These are phyloP conservation scores for Rhododendron kiyosumense DNA, from an alignment of 148 eudicot species.

Conservation along the genomic window DNA sequence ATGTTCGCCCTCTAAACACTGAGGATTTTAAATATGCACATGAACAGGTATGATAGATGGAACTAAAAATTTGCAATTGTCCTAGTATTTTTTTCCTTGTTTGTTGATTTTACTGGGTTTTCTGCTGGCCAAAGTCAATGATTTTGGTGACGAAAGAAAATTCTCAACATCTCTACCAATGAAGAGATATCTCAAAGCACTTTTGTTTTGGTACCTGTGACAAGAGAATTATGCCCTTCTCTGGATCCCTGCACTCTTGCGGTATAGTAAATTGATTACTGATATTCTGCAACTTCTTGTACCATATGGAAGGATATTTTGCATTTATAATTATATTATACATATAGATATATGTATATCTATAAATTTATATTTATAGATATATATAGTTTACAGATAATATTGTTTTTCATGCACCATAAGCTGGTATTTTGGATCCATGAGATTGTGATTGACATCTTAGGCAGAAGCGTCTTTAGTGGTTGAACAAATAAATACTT, in stretches of 20 bases:
- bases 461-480: background rate
- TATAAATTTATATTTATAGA: no score
- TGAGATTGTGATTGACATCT: background rate
- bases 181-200: background rate
- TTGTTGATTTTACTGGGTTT: background rate
- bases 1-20: conserved; percentile 66
- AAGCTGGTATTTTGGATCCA: background rate
- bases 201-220: background rate
- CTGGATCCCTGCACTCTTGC: background rate
- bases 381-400: no score
- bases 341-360: no score
- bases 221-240: background rate
- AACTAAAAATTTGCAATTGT: background rate
- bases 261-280: background rate
- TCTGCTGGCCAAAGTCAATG: background rate
- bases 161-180: background rate
- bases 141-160: background rate
- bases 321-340: no score
- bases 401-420: no score
- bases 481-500: background rate
- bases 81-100: background rate
- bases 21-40: conserved; percentile 88
- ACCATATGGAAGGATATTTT: background rate
- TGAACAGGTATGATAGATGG: conserved; percentile 58
- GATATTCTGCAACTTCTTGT: background rate